Evolutionary conservation across 1,284 basidiomycete species (phyloP), one percentile per base, ranked within the genome.

Genomic region (Peniophora sp.): DNA sequence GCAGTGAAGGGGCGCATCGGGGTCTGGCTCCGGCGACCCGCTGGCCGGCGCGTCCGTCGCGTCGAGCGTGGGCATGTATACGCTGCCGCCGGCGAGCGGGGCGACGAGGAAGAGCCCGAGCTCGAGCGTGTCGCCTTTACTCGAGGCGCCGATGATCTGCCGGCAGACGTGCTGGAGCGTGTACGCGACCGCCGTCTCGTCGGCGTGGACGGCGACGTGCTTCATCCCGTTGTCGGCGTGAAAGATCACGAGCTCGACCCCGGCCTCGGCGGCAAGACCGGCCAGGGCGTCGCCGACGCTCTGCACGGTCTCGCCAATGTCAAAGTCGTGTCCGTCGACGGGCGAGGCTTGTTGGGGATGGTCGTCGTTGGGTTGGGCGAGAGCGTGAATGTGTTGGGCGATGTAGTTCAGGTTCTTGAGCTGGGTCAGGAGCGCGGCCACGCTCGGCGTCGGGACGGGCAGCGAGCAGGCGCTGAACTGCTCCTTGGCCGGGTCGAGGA

Each of bases 401-500:
- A 95, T 79, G 62, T 90, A 95, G 64, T 94, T 95, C 55, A 96
- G 78, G 56, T 87, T 89, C 68, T 91, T 90, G 88, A 95, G 89
- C 25, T 85, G 80, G 3, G 89, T 89, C 62, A 95, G 79, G 63
- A 96, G 77, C 20, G 90, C 89, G n/a, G 89, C 86, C 64, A 96
- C 75, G 53, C 85, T 90, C 1, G 92, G 81, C 0, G 88, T 89
- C 2, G 92, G 92, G 46, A 95, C 77, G 34, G 89, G 85, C 16
- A 95, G 68, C 0, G 91, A 79, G 64, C 89, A 94, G 24, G 89
- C 86, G 2, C 92, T 85, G 61, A 92, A 89, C 63, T 93, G 91
- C 63, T 95, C 92, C 64, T 89, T 93, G 3, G 85, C 85, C n/a
- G 88, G 83, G 61, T 95, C 92, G 32, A 95, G 76, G n/a, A 95